phyloP scores from a whole-genome alignment of 108 stramenopile species.

The Conticribra guillardii region DNA sequence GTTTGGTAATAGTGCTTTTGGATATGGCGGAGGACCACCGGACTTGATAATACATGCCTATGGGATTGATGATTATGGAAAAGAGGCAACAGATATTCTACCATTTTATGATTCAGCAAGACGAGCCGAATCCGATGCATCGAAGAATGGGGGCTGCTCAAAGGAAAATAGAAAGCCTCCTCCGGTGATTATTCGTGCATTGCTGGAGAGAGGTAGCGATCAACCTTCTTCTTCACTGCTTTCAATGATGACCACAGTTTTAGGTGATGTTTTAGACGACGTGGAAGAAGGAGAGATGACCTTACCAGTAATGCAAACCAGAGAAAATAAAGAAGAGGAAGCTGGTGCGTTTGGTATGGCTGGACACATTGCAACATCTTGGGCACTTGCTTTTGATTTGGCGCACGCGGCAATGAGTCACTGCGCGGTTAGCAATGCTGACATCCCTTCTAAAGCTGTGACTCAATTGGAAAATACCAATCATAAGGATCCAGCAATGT shows the following conservation, averaged over 20 bases:
- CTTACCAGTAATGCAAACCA: slow-evolving; percentile 13
- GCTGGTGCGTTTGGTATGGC: slow-evolving; percentile 53
- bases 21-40: slow-evolving; percentile 44
- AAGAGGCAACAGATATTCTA: slow-evolving; percentile 15
- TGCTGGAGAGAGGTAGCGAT: slow-evolving; percentile 23
- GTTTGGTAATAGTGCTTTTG: neutral
- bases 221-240: neutral
- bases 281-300: slow-evolving; percentile 44
- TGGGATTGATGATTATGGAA: slow-evolving; percentile 41
- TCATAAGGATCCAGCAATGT: slow-evolving; percentile 2
- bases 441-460: neutral
- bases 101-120: slow-evolving; percentile 28
- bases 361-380: slow-evolving; percentile 50
- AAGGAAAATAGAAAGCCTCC: slow-evolving; percentile 43
- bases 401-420: slow-evolving; percentile 35
- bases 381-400: slow-evolving; percentile 46
- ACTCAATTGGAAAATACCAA: slow-evolving; percentile 6
- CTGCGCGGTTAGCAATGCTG: slow-evolving; percentile 16
- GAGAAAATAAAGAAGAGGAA: slow-evolving; percentile 1
- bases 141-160: slow-evolving; percentile 24
- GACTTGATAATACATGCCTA: slow-evolving; percentile 53
- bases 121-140: slow-evolving; percentile 3
- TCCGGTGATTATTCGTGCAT: slow-evolving; percentile 36
- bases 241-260: slow-evolving; percentile 23
- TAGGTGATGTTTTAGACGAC: slow-evolving; percentile 50